Evolutionary conservation across 805 yeast species (phyloP), one percentile per base, ranked within the genome.

Genomic region (Starmerella apis): DNA sequence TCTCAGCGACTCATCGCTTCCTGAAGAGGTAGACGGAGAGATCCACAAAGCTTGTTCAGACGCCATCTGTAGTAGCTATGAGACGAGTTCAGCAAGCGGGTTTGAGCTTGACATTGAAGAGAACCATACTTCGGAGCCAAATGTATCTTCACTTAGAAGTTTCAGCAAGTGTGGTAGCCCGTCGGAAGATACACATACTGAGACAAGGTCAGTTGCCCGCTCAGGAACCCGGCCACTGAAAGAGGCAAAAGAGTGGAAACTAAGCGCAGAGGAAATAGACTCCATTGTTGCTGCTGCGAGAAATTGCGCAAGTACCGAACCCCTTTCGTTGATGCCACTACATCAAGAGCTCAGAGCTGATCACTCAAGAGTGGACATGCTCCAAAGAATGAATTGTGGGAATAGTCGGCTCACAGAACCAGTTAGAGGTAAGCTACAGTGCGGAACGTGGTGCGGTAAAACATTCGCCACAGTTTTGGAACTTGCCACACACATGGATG

Each of bases 401-500:
- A 7, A 13, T n/a, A 2, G 10, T 6, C 7, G 11, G 6, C 25
- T 36, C 3, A 19, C 13, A 5, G 25, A 36, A 25, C 25, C 25
- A 8, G 39, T 20, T 9, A 8, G 25, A 11, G 39, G 39, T 16
- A 19, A 20, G 39, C 14, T 36, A 25, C 14, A 18, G n/a, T 36
- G 39, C 39, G n/a, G 39, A 9, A n/a, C n/a, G 25, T 3, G 3
- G 30, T 50, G 53, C 32, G 23, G 18, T 4, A 10, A 36, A 19
- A 10, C 8, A 28, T 42, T 37, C 24, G 8, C 14, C 2, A 30
- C 35, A 10, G 4, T 13, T 18, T 11, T 8, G 1, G 46, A 38
- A 4, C 19, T 55, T 9, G 54, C 53, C 3, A 19, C 13, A 14
- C 60, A 56, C 30, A 20, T 55, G 8, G 57, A 55, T 30, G 22